Conservation (phyloP, 495 filamentous ascomycete genomes). For the Penicillium antarcticum region DNA sequence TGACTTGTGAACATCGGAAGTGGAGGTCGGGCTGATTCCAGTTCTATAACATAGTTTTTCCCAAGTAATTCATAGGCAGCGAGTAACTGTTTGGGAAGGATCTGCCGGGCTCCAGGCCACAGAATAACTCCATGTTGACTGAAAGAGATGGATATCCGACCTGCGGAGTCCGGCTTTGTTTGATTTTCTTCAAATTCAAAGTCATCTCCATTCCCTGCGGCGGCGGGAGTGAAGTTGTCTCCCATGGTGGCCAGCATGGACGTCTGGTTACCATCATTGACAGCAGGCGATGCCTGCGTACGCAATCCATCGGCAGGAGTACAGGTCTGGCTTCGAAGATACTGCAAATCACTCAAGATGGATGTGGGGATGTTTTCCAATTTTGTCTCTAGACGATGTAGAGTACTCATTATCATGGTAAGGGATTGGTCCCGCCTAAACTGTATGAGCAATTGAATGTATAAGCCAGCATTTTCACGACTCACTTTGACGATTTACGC, state of each 20-base stretch:
- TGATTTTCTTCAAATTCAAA: constrained; percentile 36
- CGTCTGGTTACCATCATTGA: constrained; percentile 6
- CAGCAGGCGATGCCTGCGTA: constrained; percentile 15
- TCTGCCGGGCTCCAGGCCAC: constrained; percentile 40
- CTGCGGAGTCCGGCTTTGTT: constrained; percentile 26
- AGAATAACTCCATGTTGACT: constrained; percentile 48
- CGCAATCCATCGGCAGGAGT: constrained; percentile 13
- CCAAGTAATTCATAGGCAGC: constrained; percentile 36
- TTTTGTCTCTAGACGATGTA: constrained; percentile 48
- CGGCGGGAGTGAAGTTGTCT: constrained; percentile 28
- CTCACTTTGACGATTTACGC: constrained; percentile 47
- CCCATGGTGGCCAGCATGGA: constrained; percentile 8
- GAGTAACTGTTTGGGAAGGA: constrained; percentile 36
- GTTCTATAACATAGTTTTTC: constrained; percentile 46
- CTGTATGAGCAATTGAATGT: background rate
- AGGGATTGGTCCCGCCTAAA: constrained; percentile 45
- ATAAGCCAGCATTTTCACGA: background rate
- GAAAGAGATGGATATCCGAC: constrained; percentile 44
- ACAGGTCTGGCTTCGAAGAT: constrained; percentile 24
- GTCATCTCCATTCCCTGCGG: constrained; percentile 26
- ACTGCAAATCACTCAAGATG: constrained; percentile 34
- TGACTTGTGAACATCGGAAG: constrained; percentile 42
- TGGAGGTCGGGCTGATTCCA: constrained; percentile 37
- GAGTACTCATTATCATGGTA: constrained; percentile 47
- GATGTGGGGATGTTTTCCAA: constrained; percentile 38